Percentiles rank a stretch among this genome's conserved stretches.
Evolutionary conservation across 2,329 filamentous ascomycete genomes (phyloP).

Genomic region (Aspergillus sp.): DNA sequence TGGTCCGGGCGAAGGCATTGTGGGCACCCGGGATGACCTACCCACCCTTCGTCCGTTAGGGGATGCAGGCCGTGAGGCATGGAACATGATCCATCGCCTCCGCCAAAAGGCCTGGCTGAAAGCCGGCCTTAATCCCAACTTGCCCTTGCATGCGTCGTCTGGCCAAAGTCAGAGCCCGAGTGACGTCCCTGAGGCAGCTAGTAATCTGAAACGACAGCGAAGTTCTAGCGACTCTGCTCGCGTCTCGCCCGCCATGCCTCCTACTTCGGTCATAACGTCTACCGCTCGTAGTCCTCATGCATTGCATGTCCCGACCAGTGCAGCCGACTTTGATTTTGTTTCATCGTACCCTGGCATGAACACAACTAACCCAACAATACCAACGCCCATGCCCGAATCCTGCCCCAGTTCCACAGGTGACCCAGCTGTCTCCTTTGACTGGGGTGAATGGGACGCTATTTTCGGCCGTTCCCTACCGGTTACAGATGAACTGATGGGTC

Average conservation of each 20-base stretch:
- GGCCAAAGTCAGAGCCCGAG: slow-evolving; percentile 42
- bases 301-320: slow-evolving; percentile 29
- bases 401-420: too few relatives aligned
- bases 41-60: slow-evolving; percentile 46
- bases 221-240: too few relatives aligned
- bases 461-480: slow-evolving; percentile 48
- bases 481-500: slow-evolving; percentile 44
- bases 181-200: slow-evolving; percentile 22
- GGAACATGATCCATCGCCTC: slow-evolving; percentile 49
- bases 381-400: too few relatives aligned
- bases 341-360: too few relatives aligned
- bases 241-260: slow-evolving; percentile 10
- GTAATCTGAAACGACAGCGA: too few relatives aligned
- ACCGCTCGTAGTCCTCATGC: slow-evolving; percentile 25
- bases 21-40: slow-evolving; percentile 46
- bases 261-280: slow-evolving; percentile 25
- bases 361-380: too few relatives aligned
- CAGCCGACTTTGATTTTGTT: slow-evolving; percentile 44
- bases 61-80: slow-evolving; percentile 49
- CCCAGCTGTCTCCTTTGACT: slow-evolving; percentile 29
- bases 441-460: slow-evolving; percentile 51
- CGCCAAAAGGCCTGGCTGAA: slow-evolving; percentile 51
- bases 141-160: slow-evolving; percentile 46
- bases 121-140: slow-evolving; percentile 46
- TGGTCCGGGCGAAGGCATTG: slow-evolving; percentile 46